Evolutionary conservation across 78 protist genomes (phyloP).

Genomic region (Isochrysis galbana): DNA sequence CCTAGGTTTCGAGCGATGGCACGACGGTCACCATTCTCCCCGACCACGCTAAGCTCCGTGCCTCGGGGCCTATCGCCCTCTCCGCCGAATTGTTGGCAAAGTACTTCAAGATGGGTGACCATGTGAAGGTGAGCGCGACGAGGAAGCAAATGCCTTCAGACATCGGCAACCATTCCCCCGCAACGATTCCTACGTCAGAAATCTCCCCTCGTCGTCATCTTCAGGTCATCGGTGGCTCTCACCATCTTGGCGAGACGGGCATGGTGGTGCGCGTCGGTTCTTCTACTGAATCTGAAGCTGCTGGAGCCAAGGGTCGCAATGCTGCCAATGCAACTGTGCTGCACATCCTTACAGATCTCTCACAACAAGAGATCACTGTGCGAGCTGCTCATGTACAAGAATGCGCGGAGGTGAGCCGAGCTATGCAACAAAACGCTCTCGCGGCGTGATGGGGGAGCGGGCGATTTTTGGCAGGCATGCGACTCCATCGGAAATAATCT

Average conservation of each 20-base stretch:
- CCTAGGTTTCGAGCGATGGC: no score
- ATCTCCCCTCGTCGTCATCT: not conserved
- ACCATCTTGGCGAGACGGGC: constrained; percentile 54
- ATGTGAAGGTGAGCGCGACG: constrained; percentile 36
- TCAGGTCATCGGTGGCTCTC: constrained; percentile 17
- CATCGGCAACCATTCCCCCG: no score
- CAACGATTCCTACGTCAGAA: no score
- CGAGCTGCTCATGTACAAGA: constrained; percentile 1
- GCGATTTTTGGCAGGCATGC: no score
- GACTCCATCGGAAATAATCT: no score
- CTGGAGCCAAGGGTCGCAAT: not conserved
- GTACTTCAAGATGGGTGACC: constrained; percentile 50
- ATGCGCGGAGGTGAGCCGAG: constrained; percentile 17
- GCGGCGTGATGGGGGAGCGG: no score
- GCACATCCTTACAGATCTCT: constrained; percentile 33
- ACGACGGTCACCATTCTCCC: constrained; percentile 12
- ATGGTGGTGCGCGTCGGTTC: constrained; percentile 34
- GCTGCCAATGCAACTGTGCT: not conserved
- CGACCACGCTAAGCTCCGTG: not conserved
- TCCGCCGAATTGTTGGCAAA: not conserved
- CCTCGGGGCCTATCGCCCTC: not conserved
- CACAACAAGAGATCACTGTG: constrained; percentile 19
- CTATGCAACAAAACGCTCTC: no score
- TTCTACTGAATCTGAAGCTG: not conserved
- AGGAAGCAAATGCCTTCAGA: no score